Base-by-base conservation (phyloP, 2,329 filamentous ascomycete species). In the Trichoderma sp. region DNA sequence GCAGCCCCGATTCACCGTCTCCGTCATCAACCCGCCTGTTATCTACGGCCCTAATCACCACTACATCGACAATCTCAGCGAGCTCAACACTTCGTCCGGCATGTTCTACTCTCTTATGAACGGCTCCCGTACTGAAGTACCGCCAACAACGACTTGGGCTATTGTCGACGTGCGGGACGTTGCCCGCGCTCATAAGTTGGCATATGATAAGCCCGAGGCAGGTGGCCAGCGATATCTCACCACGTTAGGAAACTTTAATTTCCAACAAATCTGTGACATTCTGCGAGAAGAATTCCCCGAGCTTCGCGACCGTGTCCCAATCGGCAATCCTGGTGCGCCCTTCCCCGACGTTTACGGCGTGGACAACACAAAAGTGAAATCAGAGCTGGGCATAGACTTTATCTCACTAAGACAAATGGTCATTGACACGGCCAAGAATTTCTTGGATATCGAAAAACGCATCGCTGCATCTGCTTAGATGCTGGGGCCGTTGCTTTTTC, bases 201-300 rank as follows among this genome's bases (percentile, higher is more conserved):
- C 74, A 4, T 61, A 39, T 2, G 32, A 61, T 24, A 68, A 43
- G 13, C 67, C 72, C 1, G 70, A 69, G n/a, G 75, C 75, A 13
- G 71, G 61, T 4, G 72, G 74, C 10, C 72, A 76, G 70, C 72
- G 77, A 16, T 76, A 78, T 60, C 65, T 79, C 1, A 68, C 76
- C 8, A 71, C 74, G 3, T 72, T 69, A 0, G 73, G 72, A 49
- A 70, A 21, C 70, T 78, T 52, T 69, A 71, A 66, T 11, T 73
- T 73, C 71, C 14, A 63, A 8, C 77, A 76, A 73, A 87, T 82
- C 76, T 79, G 74, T 69, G 85, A 86, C 76, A 76, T 81, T 5
- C 79, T 85, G 56, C 79, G 82, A 61, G 76, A 77, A 68, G 78
- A 81, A 70, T 87, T 88, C 73, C 84, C 85, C 1, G 83, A 85